Conservation (phyloP, 345 rosid species). For the Erodium maritimum region DNA sequence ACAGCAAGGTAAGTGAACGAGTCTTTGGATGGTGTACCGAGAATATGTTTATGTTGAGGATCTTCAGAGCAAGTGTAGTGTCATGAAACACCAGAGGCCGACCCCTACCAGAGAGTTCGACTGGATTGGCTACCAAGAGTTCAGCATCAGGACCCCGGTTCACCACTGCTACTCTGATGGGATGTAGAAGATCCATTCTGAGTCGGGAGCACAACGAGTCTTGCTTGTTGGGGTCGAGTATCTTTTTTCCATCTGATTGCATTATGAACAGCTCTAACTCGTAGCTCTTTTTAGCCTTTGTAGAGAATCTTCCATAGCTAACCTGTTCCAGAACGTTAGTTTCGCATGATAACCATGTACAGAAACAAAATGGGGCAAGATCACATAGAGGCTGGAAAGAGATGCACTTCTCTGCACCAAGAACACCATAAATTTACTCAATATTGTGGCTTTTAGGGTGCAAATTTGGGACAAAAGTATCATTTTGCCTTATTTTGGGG, state of each 20-base stretch:
- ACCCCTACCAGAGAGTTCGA: constrained; percentile 57
- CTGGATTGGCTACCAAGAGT: constrained; percentile 68
- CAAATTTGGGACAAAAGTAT: no score
- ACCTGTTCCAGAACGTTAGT: constrained; percentile 17
- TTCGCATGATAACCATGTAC: no score
- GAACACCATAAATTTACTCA: no score
- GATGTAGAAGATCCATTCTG: constrained; percentile 47
- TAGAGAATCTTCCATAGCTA: constrained; percentile 55
- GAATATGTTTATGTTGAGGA: constrained; percentile 30
- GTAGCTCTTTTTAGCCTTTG: constrained; percentile 26
- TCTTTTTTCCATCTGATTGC: constrained; percentile 55
- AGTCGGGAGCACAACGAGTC: constrained; percentile 47
- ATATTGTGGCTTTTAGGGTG: no score
- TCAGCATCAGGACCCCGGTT: constrained; percentile 59
- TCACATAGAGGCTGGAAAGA: no score
- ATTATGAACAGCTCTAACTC: constrained; percentile 54
- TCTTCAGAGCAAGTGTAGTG: constrained; percentile 47
- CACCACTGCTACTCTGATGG: constrained; percentile 47
- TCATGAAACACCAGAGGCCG: constrained; percentile 63
- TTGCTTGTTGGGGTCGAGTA: constrained; percentile 44
- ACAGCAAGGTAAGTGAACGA: neutral
- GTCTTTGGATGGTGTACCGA: constrained; percentile 26
- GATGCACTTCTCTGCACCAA: no score
- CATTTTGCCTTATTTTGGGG: no score
- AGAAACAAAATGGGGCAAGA: no score